These are phyloP conservation scores for Akanthomyces lecanii DNA, from an alignment of 2,329 filamentous ascomycete genomes.

Conservation along the genomic window DNA sequence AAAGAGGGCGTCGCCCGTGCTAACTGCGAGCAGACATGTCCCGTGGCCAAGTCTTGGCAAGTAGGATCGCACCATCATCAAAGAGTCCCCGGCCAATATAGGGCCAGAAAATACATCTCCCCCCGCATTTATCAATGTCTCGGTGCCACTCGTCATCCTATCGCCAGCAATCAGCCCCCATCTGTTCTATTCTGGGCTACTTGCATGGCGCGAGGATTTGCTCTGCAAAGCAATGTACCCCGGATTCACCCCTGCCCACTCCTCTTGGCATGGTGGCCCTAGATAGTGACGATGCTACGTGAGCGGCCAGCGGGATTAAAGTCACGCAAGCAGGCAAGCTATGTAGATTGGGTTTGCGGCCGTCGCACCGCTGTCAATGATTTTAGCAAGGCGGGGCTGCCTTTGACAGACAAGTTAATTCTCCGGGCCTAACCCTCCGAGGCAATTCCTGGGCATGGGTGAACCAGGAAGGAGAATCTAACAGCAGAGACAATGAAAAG, in stretches of 20 bases:
- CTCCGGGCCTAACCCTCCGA: background rate
- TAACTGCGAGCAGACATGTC: background rate
- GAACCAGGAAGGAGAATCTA: background rate
- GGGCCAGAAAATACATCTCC: background rate
- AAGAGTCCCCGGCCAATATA: background rate
- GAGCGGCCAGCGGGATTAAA: background rate
- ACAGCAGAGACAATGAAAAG: no score
- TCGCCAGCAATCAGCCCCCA: background rate
- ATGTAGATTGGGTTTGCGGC: background rate
- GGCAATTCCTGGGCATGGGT: background rate
- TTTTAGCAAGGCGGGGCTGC: background rate
- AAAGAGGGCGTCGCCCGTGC: no score
- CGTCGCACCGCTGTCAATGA: background rate
- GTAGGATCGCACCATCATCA: background rate
- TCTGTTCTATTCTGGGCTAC: background rate
- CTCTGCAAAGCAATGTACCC: background rate
- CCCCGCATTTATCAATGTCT: background rate
- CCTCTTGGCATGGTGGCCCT: background rate
- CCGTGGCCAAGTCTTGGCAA: conserved; percentile 2
- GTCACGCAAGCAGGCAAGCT: no score
- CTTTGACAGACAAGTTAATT: background rate
- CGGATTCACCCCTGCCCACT: background rate
- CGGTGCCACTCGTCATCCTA: background rate
- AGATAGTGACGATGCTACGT: background rate
- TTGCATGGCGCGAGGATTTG: background rate